Base-by-base conservation (phyloP, 805 yeast species). In the Pichia paraexigua region DNA sequence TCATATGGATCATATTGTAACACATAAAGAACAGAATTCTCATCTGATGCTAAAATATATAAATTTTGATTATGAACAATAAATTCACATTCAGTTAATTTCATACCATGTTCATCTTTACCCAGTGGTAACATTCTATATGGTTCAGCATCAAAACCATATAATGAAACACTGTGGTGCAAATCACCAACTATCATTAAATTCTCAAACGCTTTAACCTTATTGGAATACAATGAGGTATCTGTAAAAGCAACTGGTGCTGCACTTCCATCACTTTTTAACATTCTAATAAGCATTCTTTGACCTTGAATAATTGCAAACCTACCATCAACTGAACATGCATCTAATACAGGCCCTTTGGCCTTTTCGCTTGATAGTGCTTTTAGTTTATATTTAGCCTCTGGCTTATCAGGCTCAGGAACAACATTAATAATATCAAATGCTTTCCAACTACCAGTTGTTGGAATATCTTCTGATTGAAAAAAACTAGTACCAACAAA, bases 121-220 rank as follows among this genome's bases (percentile, higher is more conserved):
- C 95, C 91, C 48, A 94, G 66, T 52, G 77, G 66, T 18, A 89
- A 73, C 83, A 92, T 82, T 56, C 97, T 72, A 64, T 87, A 91
- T 0, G 99, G 99, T 60, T 92, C 97, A 2, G 95, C 92, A 65
- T 90, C 96, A 68, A 90, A 91, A 1, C 97, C 97, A 28, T 83
- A 82, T 51, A 94, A 73, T 72, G 90, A 82, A 5, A 88, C 73
- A 58, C 90, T 80, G 58, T 87, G 85, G 67, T 82, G 74, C 0
- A 87, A 72, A 66, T 94, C 99, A 20, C 95, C 95, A 18, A 90
- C 67, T 2, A 90, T 60, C n/a, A 92, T 64, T 60, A 92, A 69
- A 64, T 91, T 88, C 41, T 95, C 91, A 63, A 89, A 80, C 56
- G 90, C 76, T 67, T 91, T 91, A 17, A 88, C 77, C 57, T 87